Base-by-base conservation (phyloP, 1,284 basidiomycete species). In the Ganoderma leucocontextum region DNA sequence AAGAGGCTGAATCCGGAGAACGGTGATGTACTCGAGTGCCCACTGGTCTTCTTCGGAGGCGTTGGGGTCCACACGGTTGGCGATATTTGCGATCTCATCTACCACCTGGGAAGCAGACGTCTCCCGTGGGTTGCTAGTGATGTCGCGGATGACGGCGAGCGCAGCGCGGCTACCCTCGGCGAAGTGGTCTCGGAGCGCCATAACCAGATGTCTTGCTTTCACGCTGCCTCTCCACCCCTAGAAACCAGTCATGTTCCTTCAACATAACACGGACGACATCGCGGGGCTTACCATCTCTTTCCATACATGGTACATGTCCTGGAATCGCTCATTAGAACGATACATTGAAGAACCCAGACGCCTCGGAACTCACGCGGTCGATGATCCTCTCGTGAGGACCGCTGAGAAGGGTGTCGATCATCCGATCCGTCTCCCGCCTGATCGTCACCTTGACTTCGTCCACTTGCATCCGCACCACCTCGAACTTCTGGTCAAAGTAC, bases 211-310 rank as follows among this genome's bases (percentile, higher is more conserved):
- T 7, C 71, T 70, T 4, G 78, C 76, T 63, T 80, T 78, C 15
- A 78, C 78, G 57, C 73, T 76, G 36, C 75, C 72, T n/a, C 74
- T 72, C 79, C 78, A 80, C 19, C 67, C 72, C 78, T 79, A 52
- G 22, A 35, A 33, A 4, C 17, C 5, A 22, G 42, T 22, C 29
- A 41, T 15, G 47, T n/a, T 42, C 4, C 19, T 57, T 35, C n/a
- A 39, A 49, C 17, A 29, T 38, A 42, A 33, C 19, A 22, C n/a
- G 8, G 44, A 47, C 17, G 7, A 59, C 55, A 33, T 49, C n/a
- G 22, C 76, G 72, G 2, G 44, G 44, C 44, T 25, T 49, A 49
- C 47, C 47, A 49, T 49, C 22, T 49, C 47, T 57, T 71, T 74
- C 78, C 77, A 78, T n/a, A 78, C 71, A 0, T 63, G 62, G n/a